Percentiles rank a stretch among this genome's conserved stretches.
These are phyloP conservation scores for Talaromyces sp. DNA, from an alignment of 2,329 filamentous ascomycete genomes.

Conservation along the genomic window DNA sequence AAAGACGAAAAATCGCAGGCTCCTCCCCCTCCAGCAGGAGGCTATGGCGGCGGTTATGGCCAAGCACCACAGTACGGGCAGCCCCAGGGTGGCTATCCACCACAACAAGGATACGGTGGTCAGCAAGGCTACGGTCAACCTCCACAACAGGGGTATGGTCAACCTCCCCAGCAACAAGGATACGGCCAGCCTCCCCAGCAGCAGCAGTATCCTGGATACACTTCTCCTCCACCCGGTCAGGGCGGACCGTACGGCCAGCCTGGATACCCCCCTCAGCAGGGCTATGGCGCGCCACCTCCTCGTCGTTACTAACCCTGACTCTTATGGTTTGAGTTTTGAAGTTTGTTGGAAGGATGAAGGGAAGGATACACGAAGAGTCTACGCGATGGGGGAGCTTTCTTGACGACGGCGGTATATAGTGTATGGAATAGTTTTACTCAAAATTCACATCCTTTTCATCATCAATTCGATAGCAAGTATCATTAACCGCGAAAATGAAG, in stretches of 20 bases:
- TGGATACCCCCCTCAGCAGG: neutral
- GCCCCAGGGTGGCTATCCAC: conserved; percentile 10
- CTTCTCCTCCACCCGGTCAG: neutral
- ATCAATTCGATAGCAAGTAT: too few relatives aligned
- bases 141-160: conserved; percentile 2
- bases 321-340: neutral
- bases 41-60: conserved; percentile 32
- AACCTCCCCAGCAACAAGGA: conserved; percentile 7
- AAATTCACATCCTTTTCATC: neutral
- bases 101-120: conserved; percentile 10
- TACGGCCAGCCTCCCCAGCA: conserved; percentile 15
- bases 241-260: neutral
- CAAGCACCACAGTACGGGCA: conserved; percentile 14
- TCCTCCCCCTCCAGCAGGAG: conserved; percentile 27
- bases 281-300: conserved; percentile 3
- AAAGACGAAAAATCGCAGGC: conserved; percentile 57
- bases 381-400: neutral
- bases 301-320: neutral
- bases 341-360: neutral
- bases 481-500: too few relatives aligned
- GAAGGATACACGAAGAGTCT: neutral
- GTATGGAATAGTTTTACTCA: neutral
- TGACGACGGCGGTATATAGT: neutral
- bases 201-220: conserved; percentile 16
- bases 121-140: conserved; percentile 5